A percentile compares a stretch with the other conserved stretches of the same genome.
Conservation (phyloP, 2,329 filamentous ascomycete genomes). For the Cercospora zeina region DNA sequence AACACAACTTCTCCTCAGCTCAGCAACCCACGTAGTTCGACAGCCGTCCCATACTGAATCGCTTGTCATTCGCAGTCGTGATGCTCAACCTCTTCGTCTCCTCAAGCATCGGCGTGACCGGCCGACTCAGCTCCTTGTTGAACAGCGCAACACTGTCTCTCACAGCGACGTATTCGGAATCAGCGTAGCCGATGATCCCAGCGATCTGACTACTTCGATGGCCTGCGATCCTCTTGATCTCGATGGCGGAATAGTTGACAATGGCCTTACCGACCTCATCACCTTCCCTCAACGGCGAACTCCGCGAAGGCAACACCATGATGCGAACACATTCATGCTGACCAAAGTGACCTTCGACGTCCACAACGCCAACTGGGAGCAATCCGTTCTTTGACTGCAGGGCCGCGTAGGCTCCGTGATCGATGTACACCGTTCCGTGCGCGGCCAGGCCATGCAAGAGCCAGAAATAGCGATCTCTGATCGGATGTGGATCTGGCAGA, state of each 20-base stretch:
- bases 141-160: constrained; percentile 85
- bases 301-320: constrained; percentile 68
- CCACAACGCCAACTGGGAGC: constrained; percentile 85
- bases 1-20: constrained; percentile 4
- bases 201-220: constrained; percentile 79
- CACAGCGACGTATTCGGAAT: constrained; percentile 90
- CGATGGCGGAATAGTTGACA: constrained; percentile 86
- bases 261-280: constrained; percentile 82
- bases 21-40: constrained; percentile 35
- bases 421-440: constrained; percentile 89
- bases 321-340: constrained; percentile 91
- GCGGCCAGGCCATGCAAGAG: constrained; percentile 87
- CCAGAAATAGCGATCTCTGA: constrained; percentile 96
- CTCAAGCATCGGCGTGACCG: constrained; percentile 34
- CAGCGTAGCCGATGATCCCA: constrained; percentile 80
- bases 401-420: constrained; percentile 81
- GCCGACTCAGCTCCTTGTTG: constrained; percentile 35
- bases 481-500: constrained; percentile 77
- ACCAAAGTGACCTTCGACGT: constrained; percentile 82
- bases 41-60: constrained; percentile 34
- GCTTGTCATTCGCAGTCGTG: constrained; percentile 21
- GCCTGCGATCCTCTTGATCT: constrained; percentile 83
- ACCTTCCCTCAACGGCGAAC: constrained; percentile 42
- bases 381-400: constrained; percentile 81
- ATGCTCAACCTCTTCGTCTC: constrained; percentile 28